phyloP scores from a whole-genome alignment of 2,329 filamentous ascomycete species.

The Diplodia intermedia region DNA sequence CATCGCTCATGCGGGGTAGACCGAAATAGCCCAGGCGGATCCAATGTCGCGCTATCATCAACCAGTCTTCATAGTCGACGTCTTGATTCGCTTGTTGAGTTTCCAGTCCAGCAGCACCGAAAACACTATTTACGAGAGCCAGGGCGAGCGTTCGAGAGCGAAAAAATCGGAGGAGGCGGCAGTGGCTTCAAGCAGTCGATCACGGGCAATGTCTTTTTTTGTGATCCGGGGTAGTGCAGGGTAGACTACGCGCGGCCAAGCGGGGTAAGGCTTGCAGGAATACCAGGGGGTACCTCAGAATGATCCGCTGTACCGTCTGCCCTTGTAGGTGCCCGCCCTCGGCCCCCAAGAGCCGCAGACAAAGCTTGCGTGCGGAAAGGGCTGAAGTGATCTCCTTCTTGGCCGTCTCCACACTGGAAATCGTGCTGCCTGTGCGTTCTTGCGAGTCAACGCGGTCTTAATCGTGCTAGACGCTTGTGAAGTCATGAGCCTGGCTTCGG shows the following conservation, averaged over 20 bases:
- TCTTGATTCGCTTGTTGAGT: not conserved
- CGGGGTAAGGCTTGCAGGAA: constrained; percentile 1
- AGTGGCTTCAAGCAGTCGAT: not conserved
- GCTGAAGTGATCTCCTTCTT: not conserved
- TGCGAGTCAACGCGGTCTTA: constrained; percentile 9
- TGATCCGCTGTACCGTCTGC: not conserved
- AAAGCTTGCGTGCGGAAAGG: constrained; percentile 17
- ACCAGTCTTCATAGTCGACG: not conserved
- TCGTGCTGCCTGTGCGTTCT: not conserved
- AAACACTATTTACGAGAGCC: not conserved
- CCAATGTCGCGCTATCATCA: not conserved
- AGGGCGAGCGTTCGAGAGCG: not conserved
- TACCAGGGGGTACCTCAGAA: not conserved
- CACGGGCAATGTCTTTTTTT: not conserved
- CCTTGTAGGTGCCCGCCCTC: not conserved
- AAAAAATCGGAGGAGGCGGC: not conserved
- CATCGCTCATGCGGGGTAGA: not conserved
- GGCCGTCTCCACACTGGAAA: not conserved
- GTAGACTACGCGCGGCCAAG: constrained; percentile 1
- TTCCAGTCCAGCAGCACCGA: not conserved
- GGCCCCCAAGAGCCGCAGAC: not conserved
- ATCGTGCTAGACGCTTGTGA: not conserved
- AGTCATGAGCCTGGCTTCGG: constrained; percentile 5
- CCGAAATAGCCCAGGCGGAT: not conserved
- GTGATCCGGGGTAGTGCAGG: constrained; percentile 1